Percentiles rank a stretch among this genome's conserved stretches.
Conservation (phyloP, 2,329 filamentous ascomycete species). For the Nigrospora sphaerica region DNA sequence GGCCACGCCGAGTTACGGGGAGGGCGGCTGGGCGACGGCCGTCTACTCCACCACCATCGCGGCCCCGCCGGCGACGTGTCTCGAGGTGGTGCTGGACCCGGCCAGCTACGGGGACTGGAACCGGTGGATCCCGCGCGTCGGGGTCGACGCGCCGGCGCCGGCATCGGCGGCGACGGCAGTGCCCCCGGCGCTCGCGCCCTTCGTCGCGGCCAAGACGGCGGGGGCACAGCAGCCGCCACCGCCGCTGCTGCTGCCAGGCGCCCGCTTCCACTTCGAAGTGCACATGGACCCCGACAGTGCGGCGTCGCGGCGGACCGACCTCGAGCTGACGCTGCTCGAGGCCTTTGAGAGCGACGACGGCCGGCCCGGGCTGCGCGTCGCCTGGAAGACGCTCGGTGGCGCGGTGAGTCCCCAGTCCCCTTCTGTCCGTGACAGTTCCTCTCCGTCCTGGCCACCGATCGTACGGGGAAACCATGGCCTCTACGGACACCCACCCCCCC, state of each 20-base stretch:
- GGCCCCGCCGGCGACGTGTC: constrained; percentile 22
- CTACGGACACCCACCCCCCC: too few species aligned
- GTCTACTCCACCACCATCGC: constrained; percentile 24
- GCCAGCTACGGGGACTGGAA: constrained; percentile 28
- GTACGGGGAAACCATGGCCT: too few species aligned
- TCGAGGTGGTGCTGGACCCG: constrained; percentile 22
- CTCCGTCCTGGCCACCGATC: too few species aligned
- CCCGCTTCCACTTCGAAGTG: constrained; percentile 24
- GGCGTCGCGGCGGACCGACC: constrained; percentile 8
- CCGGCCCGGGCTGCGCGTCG: constrained; percentile 27
- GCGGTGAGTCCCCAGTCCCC: constrained; percentile 10
- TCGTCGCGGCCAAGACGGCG: constrained; percentile 7
- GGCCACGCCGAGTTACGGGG: constrained; percentile 22
- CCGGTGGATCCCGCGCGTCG: constrained; percentile 21
- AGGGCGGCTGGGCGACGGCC: constrained; percentile 19
- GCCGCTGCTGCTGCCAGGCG: constrained; percentile 20
- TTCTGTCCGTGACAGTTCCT: neutral
- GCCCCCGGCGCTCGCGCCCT: constrained; percentile 9
- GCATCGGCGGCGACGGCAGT: constrained; percentile 1
- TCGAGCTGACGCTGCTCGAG: constrained; percentile 24
- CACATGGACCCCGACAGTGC: constrained; percentile 19
- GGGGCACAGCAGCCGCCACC: constrained; percentile 7
- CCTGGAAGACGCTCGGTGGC: constrained; percentile 27
- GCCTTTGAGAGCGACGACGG: constrained; percentile 18
- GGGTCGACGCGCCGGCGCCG: constrained; percentile 12